Evolutionary conservation across 306 rosid species (phyloP), one percentile per base, ranked within the genome.

Genomic region (Ormosia semicastrata): DNA sequence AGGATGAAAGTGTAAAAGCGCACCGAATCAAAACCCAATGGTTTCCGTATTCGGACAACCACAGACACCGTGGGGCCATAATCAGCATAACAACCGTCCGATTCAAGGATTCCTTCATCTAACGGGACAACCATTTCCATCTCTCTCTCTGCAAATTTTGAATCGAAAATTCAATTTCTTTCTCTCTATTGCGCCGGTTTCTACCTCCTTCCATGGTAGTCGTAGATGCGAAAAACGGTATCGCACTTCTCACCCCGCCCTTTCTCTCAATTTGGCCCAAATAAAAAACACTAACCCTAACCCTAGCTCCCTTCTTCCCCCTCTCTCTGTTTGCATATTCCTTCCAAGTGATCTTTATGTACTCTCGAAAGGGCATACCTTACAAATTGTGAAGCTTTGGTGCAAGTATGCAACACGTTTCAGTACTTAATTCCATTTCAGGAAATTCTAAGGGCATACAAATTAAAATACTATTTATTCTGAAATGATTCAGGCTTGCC

Each of bases 361-460:
- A 81, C 56, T 66, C 92, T 36, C 88, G 86, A 41, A 88, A 68
- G 66, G 73, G 63, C 41, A 15, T 52, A 12, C n/a, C 40, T 58
- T 15, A 7, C 63, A 58, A 58, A 34, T n/a, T 44, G 53, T 75
- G 54, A 65, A 72, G 71, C 46, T 66, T 56, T 24, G 50, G 50
- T 76, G 50, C 62, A 67, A 60, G 62, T 33, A 4, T 6, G 73
- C 65, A 33, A 49, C 56, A 14, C 29, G 47, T 60, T 68, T 57
- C 37, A 54, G 53, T 10, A 13, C 67, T 71, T 36, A 11, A 76
- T 56, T 68, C 24, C 4, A 73, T 32, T 62, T 77, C 50, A 37
- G 34, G 71, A 44, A 56, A 71, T 37, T 64, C 36, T 39, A 39
- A 63, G 53, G 79, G 66, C 64, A 14, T 10, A 18, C 40, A 77